phyloP scores from a whole-genome alignment of 441 rosid species.

The Adansonia grandidieri region DNA sequence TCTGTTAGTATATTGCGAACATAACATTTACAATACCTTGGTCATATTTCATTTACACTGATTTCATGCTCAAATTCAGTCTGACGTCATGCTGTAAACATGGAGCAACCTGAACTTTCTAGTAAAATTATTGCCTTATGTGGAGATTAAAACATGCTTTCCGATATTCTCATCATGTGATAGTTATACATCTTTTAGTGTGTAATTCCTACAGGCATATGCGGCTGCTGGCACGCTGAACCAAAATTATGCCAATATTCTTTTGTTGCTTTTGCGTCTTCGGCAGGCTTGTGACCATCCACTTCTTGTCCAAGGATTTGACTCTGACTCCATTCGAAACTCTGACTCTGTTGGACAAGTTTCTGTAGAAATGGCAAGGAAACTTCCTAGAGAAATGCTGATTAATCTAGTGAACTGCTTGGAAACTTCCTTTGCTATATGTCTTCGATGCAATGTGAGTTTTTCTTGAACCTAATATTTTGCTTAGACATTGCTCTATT shows the following conservation, averaged over 20 bases:
- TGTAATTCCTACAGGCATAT: slow-evolving; percentile 64
- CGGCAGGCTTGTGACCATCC: slow-evolving; percentile 99
- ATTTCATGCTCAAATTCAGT: background rate
- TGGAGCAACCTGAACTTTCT: background rate
- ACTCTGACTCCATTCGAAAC: slow-evolving; percentile 41
- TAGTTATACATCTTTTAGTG: background rate
- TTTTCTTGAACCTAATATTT: slow-evolving; percentile 13
- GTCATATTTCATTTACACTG: background rate
- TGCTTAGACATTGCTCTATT: background rate
- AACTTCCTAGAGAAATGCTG: slow-evolving; percentile 61
- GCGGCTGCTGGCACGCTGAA: slow-evolving; percentile 92
- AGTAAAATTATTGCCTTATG: background rate
- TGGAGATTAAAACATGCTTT: slow-evolving; percentile 25
- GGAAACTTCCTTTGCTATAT: slow-evolving; percentile 70
- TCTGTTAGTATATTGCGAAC: slow-evolving; percentile 7
- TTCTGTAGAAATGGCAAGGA: slow-evolving; percentile 73
- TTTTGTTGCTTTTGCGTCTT: slow-evolving; percentile 94
- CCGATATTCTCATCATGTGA: slow-evolving; percentile 1
- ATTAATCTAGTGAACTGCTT: slow-evolving; percentile 54
- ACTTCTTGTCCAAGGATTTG: slow-evolving; percentile 67
- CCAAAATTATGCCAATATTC: slow-evolving; percentile 96
- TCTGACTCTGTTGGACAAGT: slow-evolving; percentile 61
- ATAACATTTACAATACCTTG: background rate
- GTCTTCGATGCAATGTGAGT: slow-evolving; percentile 77
- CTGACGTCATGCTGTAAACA: slow-evolving; percentile 11